Percentiles rank a stretch among this genome's conserved stretches.
These are phyloP conservation scores for Seminavis robusta DNA, from an alignment of 108 stramenopile genomes.

Conservation along the genomic window DNA sequence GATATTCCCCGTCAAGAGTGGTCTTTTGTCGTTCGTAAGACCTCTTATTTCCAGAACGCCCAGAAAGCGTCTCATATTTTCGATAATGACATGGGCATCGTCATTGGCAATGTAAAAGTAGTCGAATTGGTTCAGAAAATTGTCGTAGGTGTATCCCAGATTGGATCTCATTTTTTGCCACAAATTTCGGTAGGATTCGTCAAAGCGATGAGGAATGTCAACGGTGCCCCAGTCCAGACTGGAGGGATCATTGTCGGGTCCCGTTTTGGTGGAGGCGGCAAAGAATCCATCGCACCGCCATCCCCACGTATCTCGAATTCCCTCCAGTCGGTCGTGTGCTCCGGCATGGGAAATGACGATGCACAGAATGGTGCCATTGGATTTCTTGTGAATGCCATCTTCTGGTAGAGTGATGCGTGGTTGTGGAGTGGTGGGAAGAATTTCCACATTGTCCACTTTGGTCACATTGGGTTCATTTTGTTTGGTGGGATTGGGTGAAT, in stretches of 20 bases:
- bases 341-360: conserved; percentile 16
- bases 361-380: conserved; percentile 10
- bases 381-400: neutral
- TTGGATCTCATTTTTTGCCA: conserved; percentile 62
- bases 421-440: neutral
- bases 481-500: neutral
- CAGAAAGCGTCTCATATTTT: conserved; percentile 20
- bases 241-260: conserved; percentile 33
- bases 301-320: conserved; percentile 61
- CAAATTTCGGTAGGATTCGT: conserved; percentile 69
- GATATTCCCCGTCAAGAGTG: conserved; percentile 38
- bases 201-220: conserved; percentile 50
- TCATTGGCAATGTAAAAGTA: conserved; percentile 32
- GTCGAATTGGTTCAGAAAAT: conserved; percentile 32
- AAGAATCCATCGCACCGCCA: conserved; percentile 90
- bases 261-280: conserved; percentile 62
- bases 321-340: conserved; percentile 2
- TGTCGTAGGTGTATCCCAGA: conserved; percentile 22
- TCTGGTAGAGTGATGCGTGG: neutral
- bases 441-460: neutral
- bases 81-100: conserved; percentile 28
- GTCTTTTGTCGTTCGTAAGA: neutral
- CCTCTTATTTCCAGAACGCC: neutral
- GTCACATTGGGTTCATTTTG: neutral
- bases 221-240: conserved; percentile 48